Conservation (phyloP, 2,329 filamentous ascomycete species). For the Ciborinia camelliae region DNA sequence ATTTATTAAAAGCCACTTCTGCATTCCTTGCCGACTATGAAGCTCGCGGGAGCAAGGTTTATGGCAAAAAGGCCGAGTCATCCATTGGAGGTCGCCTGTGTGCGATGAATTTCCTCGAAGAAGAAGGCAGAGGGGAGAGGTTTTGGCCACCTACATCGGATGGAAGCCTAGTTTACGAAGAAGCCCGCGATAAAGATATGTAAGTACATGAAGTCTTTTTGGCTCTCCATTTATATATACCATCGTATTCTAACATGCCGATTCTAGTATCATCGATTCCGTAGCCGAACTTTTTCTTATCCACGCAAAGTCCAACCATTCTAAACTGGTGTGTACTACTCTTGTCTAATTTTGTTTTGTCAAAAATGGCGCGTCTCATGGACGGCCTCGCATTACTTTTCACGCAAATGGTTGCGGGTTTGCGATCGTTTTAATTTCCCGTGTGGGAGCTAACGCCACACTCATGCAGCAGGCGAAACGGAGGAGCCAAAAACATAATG, state of each 20-base stretch:
- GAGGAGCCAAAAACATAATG: conserved; percentile 2
- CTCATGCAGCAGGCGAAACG: conserved; percentile 13
- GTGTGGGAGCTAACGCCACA: conserved; percentile 15
- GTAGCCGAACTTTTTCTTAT: conserved; percentile 16
- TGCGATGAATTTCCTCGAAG: conserved; percentile 19
- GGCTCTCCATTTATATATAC: not conserved
- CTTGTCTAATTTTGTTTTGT: not conserved
- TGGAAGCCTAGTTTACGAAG: conserved; percentile 14
- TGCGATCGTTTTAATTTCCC: conserved; percentile 8
- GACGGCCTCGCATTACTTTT: not conserved
- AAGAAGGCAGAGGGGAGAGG: conserved; percentile 18
- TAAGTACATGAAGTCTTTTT: not conserved
- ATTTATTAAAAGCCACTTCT: conserved; percentile 14
- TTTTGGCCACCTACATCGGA: conserved; percentile 14
- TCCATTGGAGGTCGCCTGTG: conserved; percentile 18
- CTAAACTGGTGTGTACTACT: conserved; percentile 8
- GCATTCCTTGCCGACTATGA: conserved; percentile 16
- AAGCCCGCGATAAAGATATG: conserved; percentile 9
- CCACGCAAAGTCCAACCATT: conserved; percentile 15
- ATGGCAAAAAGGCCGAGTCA: conserved; percentile 1
- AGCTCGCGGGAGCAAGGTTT: conserved; percentile 14
- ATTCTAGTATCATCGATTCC: conserved; percentile 12
- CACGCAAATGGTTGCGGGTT: too few relatives aligned
- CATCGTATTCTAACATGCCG: not conserved
- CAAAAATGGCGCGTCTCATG: not conserved